These are phyloP conservation scores for Lolium rigidum DNA, from an alignment of 176 grass and related monocot species.

Conservation along the genomic window DNA sequence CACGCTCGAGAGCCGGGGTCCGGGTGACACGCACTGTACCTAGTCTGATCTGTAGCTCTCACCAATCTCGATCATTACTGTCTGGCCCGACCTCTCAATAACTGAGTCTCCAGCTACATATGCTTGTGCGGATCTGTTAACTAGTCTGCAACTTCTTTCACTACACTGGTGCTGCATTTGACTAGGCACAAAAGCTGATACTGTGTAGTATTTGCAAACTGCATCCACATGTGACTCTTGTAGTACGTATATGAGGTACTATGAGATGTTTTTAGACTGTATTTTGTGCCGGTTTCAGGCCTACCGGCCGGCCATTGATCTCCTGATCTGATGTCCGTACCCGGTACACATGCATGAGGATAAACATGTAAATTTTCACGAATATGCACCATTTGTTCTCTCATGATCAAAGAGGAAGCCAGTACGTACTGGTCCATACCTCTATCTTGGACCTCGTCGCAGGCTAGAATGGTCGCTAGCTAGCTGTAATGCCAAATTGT, in stretches of 20 bases:
- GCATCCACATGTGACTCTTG: not conserved
- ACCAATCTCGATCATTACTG: slow-evolving; percentile 21
- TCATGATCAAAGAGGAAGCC: not conserved
- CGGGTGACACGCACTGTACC: slow-evolving; percentile 25
- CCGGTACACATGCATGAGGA: too few relatives aligned
- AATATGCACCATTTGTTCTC: not conserved
- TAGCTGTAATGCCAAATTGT: not conserved
- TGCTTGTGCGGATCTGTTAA: slow-evolving; percentile 6
- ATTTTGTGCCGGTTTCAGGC: not conserved
- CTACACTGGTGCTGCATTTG: not conserved
- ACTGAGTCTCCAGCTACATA: not conserved
- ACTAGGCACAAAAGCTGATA: not conserved
- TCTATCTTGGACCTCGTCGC: slow-evolving; percentile 14
- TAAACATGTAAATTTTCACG: too few relatives aligned
- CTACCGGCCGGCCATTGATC: not conserved
- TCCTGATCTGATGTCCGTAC: not conserved
- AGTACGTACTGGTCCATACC: not conserved
- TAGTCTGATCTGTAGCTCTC: not conserved
- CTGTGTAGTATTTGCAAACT: not conserved
- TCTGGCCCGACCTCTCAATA: not conserved
- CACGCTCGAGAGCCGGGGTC: slow-evolving; percentile 1
- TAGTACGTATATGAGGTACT: not conserved
- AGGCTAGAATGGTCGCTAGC: not conserved
- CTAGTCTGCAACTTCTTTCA: not conserved
- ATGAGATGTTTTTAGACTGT: not conserved